Conservation (phyloP, 2,329 filamentous ascomycete species). For the Trichoderma citrinoviride region DNA sequence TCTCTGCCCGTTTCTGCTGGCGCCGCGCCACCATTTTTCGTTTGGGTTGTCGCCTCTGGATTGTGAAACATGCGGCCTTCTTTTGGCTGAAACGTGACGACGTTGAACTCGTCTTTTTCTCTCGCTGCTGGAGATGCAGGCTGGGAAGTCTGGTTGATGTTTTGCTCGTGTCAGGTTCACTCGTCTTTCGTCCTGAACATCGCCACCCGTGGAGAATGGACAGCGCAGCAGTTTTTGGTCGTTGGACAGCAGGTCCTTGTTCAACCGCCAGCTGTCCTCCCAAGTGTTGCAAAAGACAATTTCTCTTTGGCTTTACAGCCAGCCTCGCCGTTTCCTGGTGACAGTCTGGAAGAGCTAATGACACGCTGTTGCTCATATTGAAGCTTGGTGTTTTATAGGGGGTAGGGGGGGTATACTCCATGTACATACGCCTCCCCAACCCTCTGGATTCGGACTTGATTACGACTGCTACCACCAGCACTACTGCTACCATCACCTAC, state of each 20-base stretch:
- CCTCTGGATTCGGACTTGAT: neutral
- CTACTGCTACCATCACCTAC: neutral
- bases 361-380: neutral
- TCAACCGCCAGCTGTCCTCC: neutral
- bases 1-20: constrained; percentile 22
- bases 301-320: neutral
- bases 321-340: neutral
- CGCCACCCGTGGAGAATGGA: constrained; percentile 9
- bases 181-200: neutral
- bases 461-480: neutral
- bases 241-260: constrained; percentile 5
- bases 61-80: constrained; percentile 9
- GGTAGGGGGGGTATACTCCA: neutral
- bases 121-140: too few relatives aligned
- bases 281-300: neutral
- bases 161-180: too few relatives aligned
- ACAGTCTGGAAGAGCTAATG: neutral
- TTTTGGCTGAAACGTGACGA: constrained; percentile 12
- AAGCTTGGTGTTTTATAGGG: neutral
- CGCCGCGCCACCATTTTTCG: constrained; percentile 16
- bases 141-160: too few relatives aligned
- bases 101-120: neutral
- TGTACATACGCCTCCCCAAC: constrained; percentile 9
- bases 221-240: neutral
- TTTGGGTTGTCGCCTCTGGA: neutral